Evolutionary conservation across 441 rosid genomes (phyloP).

Genomic region (Pelargonium hybrid): DNA sequence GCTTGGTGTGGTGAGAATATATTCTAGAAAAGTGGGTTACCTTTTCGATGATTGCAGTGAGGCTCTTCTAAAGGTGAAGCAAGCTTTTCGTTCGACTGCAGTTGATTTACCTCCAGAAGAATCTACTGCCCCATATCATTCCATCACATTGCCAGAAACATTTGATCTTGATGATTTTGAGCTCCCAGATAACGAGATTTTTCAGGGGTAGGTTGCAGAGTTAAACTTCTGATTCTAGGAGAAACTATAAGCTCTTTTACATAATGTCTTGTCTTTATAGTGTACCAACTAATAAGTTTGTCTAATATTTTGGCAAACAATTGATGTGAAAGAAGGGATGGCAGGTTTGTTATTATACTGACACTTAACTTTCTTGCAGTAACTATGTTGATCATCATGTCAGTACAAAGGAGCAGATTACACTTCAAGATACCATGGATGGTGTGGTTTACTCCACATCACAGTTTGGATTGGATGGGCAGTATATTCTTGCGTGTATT

Average conservation of each 20-base stretch:
- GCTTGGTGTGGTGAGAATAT: conserved; percentile 98
- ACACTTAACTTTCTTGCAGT: conserved; percentile 39
- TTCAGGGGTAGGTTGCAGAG: conserved; percentile 72
- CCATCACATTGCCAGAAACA: conserved; percentile 98
- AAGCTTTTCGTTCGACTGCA: conserved; percentile 96
- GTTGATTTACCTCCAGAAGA: conserved; percentile 99
- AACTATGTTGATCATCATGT: conserved; percentile 92
- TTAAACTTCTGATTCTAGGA: conserved; percentile 7
- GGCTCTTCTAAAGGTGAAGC: conserved; percentile 94
- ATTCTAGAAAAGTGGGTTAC: conserved; percentile 93
- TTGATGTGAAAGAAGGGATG: background rate
- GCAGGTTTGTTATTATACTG: conserved; percentile 6
- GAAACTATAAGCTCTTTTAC: background rate
- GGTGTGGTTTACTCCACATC: conserved; percentile 88
- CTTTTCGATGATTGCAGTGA: conserved; percentile 99
- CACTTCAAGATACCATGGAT: conserved; percentile 97
- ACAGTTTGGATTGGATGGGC: conserved; percentile 95
- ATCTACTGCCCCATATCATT: conserved; percentile 96
- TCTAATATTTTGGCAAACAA: background rate
- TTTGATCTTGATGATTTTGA: conserved; percentile 99
- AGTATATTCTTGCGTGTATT: conserved; percentile 28
- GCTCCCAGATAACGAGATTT: conserved; percentile 91
- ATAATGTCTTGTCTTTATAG: background rate
- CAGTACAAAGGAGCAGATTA: conserved; percentile 94
- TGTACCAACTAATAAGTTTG: background rate